Evolutionary conservation across 2,329 filamentous ascomycete genomes (phyloP), one percentile per base, ranked within the genome.

Genomic region (Alternaria infectoria): DNA sequence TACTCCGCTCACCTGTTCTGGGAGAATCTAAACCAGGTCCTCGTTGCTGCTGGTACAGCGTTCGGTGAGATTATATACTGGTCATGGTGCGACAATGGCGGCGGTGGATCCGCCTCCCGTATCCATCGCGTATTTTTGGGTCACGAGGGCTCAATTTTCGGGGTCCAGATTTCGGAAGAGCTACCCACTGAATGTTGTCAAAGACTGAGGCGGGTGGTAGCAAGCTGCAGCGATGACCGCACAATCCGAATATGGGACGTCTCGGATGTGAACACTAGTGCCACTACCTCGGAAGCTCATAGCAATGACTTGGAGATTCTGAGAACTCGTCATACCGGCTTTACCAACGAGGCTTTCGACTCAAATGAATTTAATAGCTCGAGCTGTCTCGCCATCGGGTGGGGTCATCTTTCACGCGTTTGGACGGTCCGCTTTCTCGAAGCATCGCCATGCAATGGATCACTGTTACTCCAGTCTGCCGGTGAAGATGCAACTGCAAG

Each of bases 51-150:
- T 4, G 96, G 96, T 1, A 98, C 96, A 0, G 93, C 95, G 1
- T 98, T 98, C 80, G 96, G 96, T 4, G 94, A 98, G 78, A 91
- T 99, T 32, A 85, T 97, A 40, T 87, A 97, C 15, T 98, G 96
- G 96, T 92, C 90, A 68, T 93, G 88, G 70, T 81, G 82, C 50
- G 70, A 85, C n/a, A 66, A 69, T 3, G 26, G 60, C 28, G 50
- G 61, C 32, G 54, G 51, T 11, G 62, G 55, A 7, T 45, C 70
- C 5, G 36, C 32, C 15, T 77, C 81, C 13, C 80, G 78, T 6
- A 82, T 86, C 13, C 86, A 88, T 69, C 84, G 86, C 67, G 83
- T 85, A 46, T 89, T 90, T 71, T 83, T 84, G 9, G 88, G 88
- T 1, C 96, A 99, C 73, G 93, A 97, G 74, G 96, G 96, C 0